A percentile compares a stretch with the other conserved stretches of the same genome.
Conservation (phyloP, 1,284 basidiomycete genomes). For the Exsudoporus floridanus region DNA sequence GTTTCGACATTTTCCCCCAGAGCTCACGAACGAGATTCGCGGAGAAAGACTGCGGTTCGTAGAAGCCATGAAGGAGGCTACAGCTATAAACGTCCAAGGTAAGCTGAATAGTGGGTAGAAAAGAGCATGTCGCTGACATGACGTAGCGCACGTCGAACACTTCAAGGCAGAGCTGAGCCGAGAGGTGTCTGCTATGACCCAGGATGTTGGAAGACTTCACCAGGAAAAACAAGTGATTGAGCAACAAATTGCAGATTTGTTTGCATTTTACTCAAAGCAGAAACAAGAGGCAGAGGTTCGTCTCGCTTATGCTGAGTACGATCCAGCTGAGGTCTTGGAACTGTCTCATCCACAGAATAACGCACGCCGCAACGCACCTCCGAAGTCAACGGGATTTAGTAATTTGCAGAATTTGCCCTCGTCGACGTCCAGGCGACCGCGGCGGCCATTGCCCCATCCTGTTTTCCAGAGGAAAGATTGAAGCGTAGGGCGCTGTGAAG, state of each 20-base stretch:
- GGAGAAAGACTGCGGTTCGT: constrained; percentile 83
- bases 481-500: constrained; percentile 2
- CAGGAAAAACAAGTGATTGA: constrained; percentile 72
- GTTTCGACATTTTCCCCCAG: constrained; percentile 37
- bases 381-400: constrained; percentile 22
- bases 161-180: constrained; percentile 76
- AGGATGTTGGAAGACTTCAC: constrained; percentile 72
- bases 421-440: constrained; percentile 23
- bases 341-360: constrained; percentile 22
- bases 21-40: constrained; percentile 77
- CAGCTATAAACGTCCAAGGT: constrained; percentile 81
- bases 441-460: constrained; percentile 35
- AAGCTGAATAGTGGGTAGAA: constrained; percentile 25
- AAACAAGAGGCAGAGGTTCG: constrained; percentile 46
- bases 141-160: constrained; percentile 75
- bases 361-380: constrained; percentile 26
- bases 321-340: not conserved
- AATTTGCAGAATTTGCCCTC: constrained; percentile 32
- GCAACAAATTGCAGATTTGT: constrained; percentile 70
- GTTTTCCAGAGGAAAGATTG: constrained; percentile 28
- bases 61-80: constrained; percentile 89
- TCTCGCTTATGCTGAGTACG: not conserved
- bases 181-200: constrained; percentile 71
- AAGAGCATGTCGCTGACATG: constrained; percentile 6
- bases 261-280: constrained; percentile 71